A percentile compares a stretch with the other conserved stretches of the same genome.
Conservation (phyloP, 1,139 yeast genomes). For the Yamadazyma buinensis region DNA sequence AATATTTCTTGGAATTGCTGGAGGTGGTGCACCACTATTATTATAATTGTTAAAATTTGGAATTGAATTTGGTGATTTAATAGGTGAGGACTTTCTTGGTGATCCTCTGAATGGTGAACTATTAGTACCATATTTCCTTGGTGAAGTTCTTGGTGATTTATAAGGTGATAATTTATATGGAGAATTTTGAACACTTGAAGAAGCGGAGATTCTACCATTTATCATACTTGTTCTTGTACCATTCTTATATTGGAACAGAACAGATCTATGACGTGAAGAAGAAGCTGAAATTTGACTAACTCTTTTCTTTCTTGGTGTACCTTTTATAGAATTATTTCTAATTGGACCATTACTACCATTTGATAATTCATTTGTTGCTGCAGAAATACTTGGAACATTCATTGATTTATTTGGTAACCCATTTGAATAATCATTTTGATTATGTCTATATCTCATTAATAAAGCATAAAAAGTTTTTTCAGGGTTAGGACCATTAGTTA, state of each 20-base stretch:
- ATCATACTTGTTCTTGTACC: constrained; percentile 23
- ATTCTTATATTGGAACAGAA: constrained; percentile 46
- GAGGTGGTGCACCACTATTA: constrained; percentile 13
- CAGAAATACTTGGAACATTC: constrained; percentile 9
- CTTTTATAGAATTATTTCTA: constrained; percentile 13
- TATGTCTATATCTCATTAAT: constrained; percentile 51
- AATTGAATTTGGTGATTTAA: constrained; percentile 19
- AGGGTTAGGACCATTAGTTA: constrained; percentile 57
- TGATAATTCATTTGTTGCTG: background rate
- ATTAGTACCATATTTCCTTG: constrained; percentile 13
- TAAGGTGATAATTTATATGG: constrained; percentile 20
- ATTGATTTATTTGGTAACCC: constrained; percentile 13
- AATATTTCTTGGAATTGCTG: constrained; percentile 43
- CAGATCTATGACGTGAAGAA: constrained; percentile 52
- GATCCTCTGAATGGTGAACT: constrained; percentile 19
- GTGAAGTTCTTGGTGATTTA: constrained; percentile 23
- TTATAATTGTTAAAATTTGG: constrained; percentile 7
- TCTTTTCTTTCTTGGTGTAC: constrained; percentile 40
- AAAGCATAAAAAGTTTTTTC: constrained; percentile 76
- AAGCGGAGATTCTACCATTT: constrained; percentile 23
- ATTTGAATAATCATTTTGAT: constrained; percentile 30
- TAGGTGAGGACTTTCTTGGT: constrained; percentile 22
- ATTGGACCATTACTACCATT: background rate
- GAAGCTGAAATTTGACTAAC: constrained; percentile 51
- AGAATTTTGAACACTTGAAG: constrained; percentile 35